Evolutionary conservation across 306 rosid species (phyloP).

Genomic region (Acacia crassicarpa): DNA sequence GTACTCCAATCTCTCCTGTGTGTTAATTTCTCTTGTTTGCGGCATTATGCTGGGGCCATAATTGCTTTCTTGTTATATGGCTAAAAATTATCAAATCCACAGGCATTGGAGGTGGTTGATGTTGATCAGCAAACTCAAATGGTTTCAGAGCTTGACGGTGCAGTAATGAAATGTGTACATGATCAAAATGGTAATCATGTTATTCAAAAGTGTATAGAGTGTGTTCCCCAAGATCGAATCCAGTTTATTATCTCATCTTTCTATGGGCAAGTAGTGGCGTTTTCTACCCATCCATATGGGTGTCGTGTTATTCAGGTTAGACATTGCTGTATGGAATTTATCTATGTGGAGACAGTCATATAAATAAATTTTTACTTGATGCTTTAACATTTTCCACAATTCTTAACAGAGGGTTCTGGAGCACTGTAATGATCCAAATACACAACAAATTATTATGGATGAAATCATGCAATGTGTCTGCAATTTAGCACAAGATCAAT

Average conservation of each 20-base stretch:
- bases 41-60: neutral
- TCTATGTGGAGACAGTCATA: conserved; percentile 10
- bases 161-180: conserved; percentile 86
- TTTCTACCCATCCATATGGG: conserved; percentile 97
- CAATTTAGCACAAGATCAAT: conserved; percentile 90
- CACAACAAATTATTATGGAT: conserved; percentile 84
- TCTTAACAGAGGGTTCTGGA: conserved; percentile 92
- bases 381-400: conserved; percentile 32
- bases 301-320: conserved; percentile 97
- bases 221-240: conserved; percentile 84
- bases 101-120: conserved; percentile 94
- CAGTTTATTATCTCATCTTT: conserved; percentile 87
- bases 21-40: conserved; percentile 17
- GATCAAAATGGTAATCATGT: conserved; percentile 99
- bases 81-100: conserved; percentile 23
- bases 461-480: conserved; percentile 94
- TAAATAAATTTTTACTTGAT: conserved; percentile 27
- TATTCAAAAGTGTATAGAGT: conserved; percentile 90
- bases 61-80: conserved; percentile 4
- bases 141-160: conserved; percentile 89
- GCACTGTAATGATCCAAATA: conserved; percentile 73
- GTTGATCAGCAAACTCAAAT: conserved; percentile 77
- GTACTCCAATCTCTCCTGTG: neutral
- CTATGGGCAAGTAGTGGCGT: conserved; percentile 88
- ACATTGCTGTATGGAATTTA: conserved; percentile 12